phyloP scores from a whole-genome alignment of 148 eudicot species.

The Camellia sinensis region DNA sequence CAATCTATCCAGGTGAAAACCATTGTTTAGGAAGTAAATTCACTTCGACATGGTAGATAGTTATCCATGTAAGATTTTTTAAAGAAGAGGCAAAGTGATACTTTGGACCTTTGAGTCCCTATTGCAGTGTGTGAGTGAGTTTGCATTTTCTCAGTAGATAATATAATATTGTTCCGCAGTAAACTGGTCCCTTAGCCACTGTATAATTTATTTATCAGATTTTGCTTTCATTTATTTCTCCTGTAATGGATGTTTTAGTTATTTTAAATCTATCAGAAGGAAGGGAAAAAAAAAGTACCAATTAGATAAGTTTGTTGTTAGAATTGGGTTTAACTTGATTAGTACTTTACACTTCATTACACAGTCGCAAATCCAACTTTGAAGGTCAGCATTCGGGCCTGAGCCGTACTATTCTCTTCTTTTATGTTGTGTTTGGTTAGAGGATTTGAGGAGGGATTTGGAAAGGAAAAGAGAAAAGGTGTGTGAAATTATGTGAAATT shows the following conservation, averaged over 20 bases:
- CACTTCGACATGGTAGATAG: background rate
- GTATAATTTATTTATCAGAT: background rate
- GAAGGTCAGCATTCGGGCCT: too few relatives aligned
- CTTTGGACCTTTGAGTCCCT: conserved; percentile 1
- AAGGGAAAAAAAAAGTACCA: background rate
- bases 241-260: background rate
- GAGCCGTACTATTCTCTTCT: too few relatives aligned
- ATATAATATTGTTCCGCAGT: background rate
- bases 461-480: too few relatives aligned
- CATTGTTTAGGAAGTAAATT: conserved; percentile 19
- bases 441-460: too few relatives aligned
- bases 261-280: background rate
- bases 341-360: too few relatives aligned
- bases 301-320: background rate
- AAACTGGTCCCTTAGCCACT: background rate
- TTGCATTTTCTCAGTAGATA: background rate
- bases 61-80: background rate
- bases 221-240: background rate
- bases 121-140: background rate
- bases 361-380: too few relatives aligned
- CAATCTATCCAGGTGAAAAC: conserved; percentile 50
- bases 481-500: too few relatives aligned
- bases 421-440: too few relatives aligned
- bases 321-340: too few relatives aligned
- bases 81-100: background rate